Conservation (phyloP, 257 asterid species). For the Linderniella brevidens region DNA sequence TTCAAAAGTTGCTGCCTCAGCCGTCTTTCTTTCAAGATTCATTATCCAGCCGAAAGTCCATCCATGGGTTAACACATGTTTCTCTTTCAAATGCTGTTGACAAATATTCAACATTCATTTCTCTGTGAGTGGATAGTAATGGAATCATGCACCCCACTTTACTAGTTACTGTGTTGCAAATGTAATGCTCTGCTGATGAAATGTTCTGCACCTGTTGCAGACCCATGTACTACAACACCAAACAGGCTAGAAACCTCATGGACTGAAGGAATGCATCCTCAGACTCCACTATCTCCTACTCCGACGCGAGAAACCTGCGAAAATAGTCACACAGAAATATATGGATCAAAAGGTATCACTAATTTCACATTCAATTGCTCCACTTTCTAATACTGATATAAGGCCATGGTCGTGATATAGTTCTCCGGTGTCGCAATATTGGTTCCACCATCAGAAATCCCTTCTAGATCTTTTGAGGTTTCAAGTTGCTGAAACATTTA, state of each 20-base stretch:
- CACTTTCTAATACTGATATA: too few species aligned
- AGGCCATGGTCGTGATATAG: constrained; percentile 22
- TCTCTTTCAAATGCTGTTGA: background rate
- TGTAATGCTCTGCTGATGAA: background rate
- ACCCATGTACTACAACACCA: constrained; percentile 34
- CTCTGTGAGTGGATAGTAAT: too few species aligned
- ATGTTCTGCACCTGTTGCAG: constrained; percentile 19
- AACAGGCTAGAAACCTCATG: constrained; percentile 45
- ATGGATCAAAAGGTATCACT: constrained; percentile 31
- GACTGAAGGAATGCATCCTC: constrained; percentile 47
- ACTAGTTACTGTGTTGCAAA: too few species aligned
- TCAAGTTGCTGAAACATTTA: constrained; percentile 18
- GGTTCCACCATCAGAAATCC: constrained; percentile 19
- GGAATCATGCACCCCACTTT: too few species aligned
- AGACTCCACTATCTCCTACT: constrained; percentile 27
- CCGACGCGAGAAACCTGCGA: constrained; percentile 15
- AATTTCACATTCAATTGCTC: background rate
- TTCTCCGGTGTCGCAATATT: constrained; percentile 25
- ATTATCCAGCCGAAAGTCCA: constrained; percentile 29
- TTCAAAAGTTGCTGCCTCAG: constrained; percentile 73
- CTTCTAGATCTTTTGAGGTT: constrained; percentile 20
- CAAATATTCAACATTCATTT: too few species aligned
- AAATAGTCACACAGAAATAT: constrained; percentile 29
- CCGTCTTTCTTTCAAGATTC: constrained; percentile 55
- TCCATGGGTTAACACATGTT: constrained; percentile 47